phyloP scores from a whole-genome alignment of 306 rosid genomes.

The Fragaria nilgerrensis region DNA sequence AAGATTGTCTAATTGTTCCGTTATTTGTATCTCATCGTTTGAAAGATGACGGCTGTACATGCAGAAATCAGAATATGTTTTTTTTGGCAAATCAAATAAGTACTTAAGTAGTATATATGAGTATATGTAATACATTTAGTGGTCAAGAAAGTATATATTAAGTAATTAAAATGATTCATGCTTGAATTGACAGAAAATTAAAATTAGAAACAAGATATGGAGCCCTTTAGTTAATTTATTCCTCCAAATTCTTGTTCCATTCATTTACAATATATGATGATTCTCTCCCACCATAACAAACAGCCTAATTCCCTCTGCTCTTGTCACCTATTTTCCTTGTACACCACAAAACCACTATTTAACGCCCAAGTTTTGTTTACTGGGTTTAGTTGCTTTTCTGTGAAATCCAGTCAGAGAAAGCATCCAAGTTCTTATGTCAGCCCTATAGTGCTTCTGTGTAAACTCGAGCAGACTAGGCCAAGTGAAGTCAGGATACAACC shows the following conservation, averaged over 20 bases:
- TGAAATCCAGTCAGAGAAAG: conserved; percentile 58
- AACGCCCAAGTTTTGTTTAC: conserved; percentile 7
- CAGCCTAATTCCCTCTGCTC: conserved; percentile 7
- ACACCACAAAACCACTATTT: conserved; percentile 28
- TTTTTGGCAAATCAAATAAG: no score
- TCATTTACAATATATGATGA: conserved; percentile 9
- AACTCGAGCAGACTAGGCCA: conserved; percentile 69
- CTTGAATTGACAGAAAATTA: conserved; percentile 10
- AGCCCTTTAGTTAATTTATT: conserved; percentile 1
- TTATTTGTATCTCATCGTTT: conserved; percentile 2
- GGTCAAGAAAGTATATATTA: conserved; percentile 7
- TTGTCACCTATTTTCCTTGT: conserved; percentile 11
- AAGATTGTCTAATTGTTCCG: not conserved
- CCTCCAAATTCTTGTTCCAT: conserved; percentile 12
- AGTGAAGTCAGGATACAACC: conserved; percentile 62
- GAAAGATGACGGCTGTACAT: conserved; percentile 18
- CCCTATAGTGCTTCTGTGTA: conserved; percentile 71
- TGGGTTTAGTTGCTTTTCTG: conserved; percentile 31
- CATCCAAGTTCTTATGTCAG: conserved; percentile 64
- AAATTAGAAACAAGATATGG: conserved; percentile 9
- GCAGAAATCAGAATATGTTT: not conserved
- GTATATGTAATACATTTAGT: not conserved
- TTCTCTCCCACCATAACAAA: conserved; percentile 9
- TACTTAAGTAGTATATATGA: not conserved
- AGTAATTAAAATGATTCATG: conserved; percentile 11